Conservation (phyloP, 1,139 yeast genomes). For the Sugiyamaella paludigena region DNA sequence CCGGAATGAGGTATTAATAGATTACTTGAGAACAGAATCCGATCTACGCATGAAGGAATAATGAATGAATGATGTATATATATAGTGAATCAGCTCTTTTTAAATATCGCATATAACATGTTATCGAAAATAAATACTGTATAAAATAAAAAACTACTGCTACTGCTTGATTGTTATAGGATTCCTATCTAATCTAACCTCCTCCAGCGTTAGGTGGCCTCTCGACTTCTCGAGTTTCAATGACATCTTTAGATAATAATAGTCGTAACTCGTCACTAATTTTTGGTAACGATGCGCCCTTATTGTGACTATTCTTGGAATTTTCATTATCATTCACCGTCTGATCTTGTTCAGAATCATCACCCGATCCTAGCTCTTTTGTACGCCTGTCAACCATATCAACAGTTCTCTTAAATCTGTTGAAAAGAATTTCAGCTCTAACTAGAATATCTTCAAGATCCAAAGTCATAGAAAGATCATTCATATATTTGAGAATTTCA, state of each 20-base stretch:
- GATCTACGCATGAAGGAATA: neutral
- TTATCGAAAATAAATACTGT: too few species aligned
- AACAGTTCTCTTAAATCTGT: constrained; percentile 74
- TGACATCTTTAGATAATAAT: constrained; percentile 56
- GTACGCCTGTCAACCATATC: constrained; percentile 68
- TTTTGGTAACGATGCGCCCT: constrained; percentile 28
- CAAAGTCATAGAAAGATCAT: constrained; percentile 77
- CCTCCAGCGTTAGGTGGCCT: constrained; percentile 41
- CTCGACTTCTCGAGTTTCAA: constrained; percentile 61
- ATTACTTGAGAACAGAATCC: neutral
- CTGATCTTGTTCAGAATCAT: constrained; percentile 17
- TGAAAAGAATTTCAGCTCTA: constrained; percentile 76
- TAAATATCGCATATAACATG: too few species aligned
- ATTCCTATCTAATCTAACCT: constrained; percentile 28
- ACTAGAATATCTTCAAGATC: constrained; percentile 71
- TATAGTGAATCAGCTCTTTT: neutral
- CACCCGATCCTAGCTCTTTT: constrained; percentile 29
- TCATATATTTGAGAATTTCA: constrained; percentile 88
- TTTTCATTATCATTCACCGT: too few species aligned
- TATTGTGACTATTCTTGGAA: constrained; percentile 20
- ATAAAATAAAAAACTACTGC: neutral
- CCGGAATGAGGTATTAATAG: constrained; percentile 2
- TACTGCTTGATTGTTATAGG: neutral
- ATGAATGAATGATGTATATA: neutral
- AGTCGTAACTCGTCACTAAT: constrained; percentile 56